Conservation (phyloP, 306 rosid species). For the Prunus padus region DNA sequence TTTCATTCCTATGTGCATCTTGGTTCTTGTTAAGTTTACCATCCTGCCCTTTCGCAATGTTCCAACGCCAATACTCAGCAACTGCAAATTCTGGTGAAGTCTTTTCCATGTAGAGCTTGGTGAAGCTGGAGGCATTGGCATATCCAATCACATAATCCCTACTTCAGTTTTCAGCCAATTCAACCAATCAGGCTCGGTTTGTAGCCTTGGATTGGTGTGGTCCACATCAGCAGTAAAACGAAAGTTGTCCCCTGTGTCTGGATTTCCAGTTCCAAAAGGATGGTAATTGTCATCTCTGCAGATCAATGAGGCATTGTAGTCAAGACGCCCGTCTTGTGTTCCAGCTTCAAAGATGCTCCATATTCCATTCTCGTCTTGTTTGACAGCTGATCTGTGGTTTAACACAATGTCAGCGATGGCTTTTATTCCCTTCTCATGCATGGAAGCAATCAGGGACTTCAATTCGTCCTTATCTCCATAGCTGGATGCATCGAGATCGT, state of each 20-base stretch:
- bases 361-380: slow-evolving; percentile 45
- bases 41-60: slow-evolving; percentile 19
- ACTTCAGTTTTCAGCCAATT: slow-evolving; percentile 67
- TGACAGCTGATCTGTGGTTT: slow-evolving; percentile 71
- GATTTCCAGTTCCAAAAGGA: slow-evolving; percentile 60
- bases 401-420: slow-evolving; percentile 62
- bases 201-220: slow-evolving; percentile 61
- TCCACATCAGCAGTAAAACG: slow-evolving; percentile 39
- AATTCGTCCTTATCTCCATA: slow-evolving; percentile 55
- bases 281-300: slow-evolving; percentile 53
- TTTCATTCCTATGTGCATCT: slow-evolving; percentile 30
- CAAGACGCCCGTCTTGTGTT: slow-evolving; percentile 47
- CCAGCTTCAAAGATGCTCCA: slow-evolving; percentile 71
- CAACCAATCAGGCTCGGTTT: slow-evolving; percentile 71
- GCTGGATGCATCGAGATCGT: slow-evolving; percentile 62
- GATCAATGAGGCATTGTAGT: slow-evolving; percentile 57
- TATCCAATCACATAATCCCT: slow-evolving; percentile 69
- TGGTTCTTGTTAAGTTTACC: slow-evolving; percentile 38
- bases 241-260: slow-evolving; percentile 35
- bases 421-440: slow-evolving; percentile 48
- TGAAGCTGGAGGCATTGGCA: slow-evolving; percentile 39
- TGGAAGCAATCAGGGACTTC: slow-evolving; percentile 45
- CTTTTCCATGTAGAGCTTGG: slow-evolving; percentile 45
- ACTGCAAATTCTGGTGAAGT: slow-evolving; percentile 63
- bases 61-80: slow-evolving; percentile 48